These are phyloP conservation scores for Exsudoporus frostii DNA, from an alignment of 768 basidiomycete species.

Conservation along the genomic window DNA sequence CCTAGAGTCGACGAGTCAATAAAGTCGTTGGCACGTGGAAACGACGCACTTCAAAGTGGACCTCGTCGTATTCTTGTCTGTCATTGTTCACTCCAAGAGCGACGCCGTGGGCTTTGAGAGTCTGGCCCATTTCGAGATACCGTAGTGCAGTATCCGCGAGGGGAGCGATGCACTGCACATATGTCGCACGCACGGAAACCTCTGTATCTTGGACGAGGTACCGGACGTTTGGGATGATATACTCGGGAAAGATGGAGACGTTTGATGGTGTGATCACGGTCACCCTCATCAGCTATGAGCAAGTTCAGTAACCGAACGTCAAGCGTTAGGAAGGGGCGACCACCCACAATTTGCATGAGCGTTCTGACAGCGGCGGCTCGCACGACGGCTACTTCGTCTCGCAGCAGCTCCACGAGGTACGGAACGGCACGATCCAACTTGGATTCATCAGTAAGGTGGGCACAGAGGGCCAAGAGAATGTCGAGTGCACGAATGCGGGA, in stretches of 20 bases:
- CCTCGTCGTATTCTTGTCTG: constrained; percentile 70
- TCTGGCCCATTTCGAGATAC: constrained; percentile 93
- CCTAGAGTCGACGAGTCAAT: constrained; percentile 41
- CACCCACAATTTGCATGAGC: constrained; percentile 76
- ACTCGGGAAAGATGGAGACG: constrained; percentile 85
- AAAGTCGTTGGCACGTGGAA: background rate
- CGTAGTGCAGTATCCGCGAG: constrained; percentile 83
- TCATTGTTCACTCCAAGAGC: constrained; percentile 42
- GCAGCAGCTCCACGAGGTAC: constrained; percentile 82
- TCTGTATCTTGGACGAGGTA: constrained; percentile 83
- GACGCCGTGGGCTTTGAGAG: constrained; percentile 78
- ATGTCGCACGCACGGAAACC: constrained; percentile 73
- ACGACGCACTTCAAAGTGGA: constrained; percentile 68
- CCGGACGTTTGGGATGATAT: constrained; percentile 87
- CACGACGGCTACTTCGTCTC: constrained; percentile 82
- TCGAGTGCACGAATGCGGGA: constrained; percentile 86
- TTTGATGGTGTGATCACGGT: constrained; percentile 65
- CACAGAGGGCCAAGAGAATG: constrained; percentile 76
- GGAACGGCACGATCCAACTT: constrained; percentile 93
- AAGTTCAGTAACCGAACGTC: constrained; percentile 17
- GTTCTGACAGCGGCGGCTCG: constrained; percentile 76
- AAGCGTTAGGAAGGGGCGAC: background rate
- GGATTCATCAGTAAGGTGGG: constrained; percentile 89
- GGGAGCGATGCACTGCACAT: constrained; percentile 81
- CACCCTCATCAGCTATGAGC: constrained; percentile 54